Evolutionary conservation across 805 yeast genomes (phyloP).

Genomic region (Saturnispora gosingensis): DNA sequence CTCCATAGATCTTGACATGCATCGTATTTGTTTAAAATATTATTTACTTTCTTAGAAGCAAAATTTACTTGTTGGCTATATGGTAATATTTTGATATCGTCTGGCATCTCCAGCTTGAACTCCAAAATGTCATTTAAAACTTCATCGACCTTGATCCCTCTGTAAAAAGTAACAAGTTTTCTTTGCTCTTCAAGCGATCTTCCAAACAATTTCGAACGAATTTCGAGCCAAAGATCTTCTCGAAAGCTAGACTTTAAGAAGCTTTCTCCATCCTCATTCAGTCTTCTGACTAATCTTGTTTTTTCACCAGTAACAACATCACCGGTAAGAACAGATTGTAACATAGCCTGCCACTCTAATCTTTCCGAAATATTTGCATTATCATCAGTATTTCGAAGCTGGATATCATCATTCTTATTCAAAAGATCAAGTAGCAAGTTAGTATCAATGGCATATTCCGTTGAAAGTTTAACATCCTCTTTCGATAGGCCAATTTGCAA

Average conservation of each 20-base stretch:
- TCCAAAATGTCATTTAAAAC: slow-evolving; percentile 58
- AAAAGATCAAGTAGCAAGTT: slow-evolving; percentile 27
- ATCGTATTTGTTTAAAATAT: slow-evolving; percentile 51
- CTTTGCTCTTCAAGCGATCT: slow-evolving; percentile 74
- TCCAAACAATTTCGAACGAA: slow-evolving; percentile 73
- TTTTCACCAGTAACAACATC: slow-evolving; percentile 91
- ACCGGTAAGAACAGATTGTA: slow-evolving; percentile 83
- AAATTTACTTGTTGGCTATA: slow-evolving; percentile 20
- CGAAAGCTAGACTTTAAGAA: slow-evolving; percentile 46
- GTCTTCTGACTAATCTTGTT: slow-evolving; percentile 54
- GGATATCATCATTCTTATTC: slow-evolving; percentile 30
- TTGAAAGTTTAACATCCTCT: slow-evolving; percentile 26
- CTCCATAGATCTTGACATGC: slow-evolving; percentile 72
- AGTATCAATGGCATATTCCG: slow-evolving; percentile 29
- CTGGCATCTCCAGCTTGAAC: slow-evolving; percentile 46
- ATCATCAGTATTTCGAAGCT: slow-evolving; percentile 21
- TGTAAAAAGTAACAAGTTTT: slow-evolving; percentile 53
- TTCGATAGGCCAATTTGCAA: slow-evolving; percentile 26
- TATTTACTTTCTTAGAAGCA: slow-evolving; percentile 44
- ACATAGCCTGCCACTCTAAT: slow-evolving; percentile 93
- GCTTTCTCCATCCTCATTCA: slow-evolving; percentile 35
- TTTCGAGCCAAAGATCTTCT: slow-evolving; percentile 80
- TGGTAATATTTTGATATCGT: slow-evolving; percentile 12
- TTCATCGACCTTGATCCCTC: slow-evolving; percentile 59
- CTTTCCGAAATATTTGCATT: slow-evolving; percentile 50